These are phyloP conservation scores for Fraxinus quadrangulata DNA, from an alignment of 257 asterid species.

Conservation along the genomic window DNA sequence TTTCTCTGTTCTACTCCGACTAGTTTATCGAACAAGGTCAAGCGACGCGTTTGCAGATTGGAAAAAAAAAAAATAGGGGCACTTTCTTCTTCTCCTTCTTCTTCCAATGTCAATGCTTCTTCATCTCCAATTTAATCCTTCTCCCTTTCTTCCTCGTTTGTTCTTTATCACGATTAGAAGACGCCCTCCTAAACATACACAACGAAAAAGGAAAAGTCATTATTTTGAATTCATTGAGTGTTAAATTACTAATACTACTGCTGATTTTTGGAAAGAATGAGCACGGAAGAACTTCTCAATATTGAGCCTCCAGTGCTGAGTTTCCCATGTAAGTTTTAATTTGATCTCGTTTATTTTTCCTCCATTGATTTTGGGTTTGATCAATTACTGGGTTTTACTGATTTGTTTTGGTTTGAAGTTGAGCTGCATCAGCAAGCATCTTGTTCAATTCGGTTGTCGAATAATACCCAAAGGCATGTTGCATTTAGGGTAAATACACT, in stretches of 20 bases:
- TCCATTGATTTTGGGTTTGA: not conserved
- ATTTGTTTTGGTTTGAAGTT: conserved; percentile 35
- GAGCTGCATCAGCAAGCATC: conserved; percentile 53
- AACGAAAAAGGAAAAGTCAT: not conserved
- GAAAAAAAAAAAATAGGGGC: not conserved
- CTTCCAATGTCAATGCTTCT: not conserved
- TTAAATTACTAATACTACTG: not conserved
- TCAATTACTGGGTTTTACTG: not conserved
- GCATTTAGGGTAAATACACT: conserved; percentile 54
- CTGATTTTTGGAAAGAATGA: conserved; percentile 32
- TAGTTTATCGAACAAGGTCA: not conserved
- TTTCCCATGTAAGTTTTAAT: conserved; percentile 35
- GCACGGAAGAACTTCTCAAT: conserved; percentile 39
- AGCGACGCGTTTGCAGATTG: not conserved
- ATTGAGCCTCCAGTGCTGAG: conserved; percentile 52
- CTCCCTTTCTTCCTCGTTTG: not conserved
- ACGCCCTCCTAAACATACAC: not conserved
- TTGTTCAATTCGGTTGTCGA: conserved; percentile 48
- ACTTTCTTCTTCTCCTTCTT: not conserved
- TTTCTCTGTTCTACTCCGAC: too few species aligned
- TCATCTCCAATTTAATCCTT: not conserved
- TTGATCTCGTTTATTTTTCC: conserved; percentile 13
- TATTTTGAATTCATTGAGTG: not conserved
- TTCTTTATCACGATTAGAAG: not conserved
- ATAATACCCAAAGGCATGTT: conserved; percentile 43